Percentiles rank a stretch among this genome's conserved stretches.
phyloP scores from a whole-genome alignment of 176 grass and related monocot species.

The Alloteropsis semialata region DNA sequence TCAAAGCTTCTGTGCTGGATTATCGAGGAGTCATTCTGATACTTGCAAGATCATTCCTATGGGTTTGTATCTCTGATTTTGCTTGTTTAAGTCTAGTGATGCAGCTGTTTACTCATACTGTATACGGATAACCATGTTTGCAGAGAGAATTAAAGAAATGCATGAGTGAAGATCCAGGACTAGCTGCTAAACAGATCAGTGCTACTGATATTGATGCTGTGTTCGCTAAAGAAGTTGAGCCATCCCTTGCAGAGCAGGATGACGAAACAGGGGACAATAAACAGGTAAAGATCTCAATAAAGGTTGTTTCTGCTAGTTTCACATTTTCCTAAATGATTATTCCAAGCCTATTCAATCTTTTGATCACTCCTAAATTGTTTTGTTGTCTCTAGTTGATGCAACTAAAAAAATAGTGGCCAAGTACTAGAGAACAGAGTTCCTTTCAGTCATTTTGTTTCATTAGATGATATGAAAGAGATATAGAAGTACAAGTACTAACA shows the following conservation, averaged over 20 bases:
- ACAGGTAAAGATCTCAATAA: not conserved
- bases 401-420: not conserved
- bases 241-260: not conserved
- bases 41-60: constrained; percentile 25
- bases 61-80: constrained; percentile 25
- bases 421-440: not conserved
- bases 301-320: not conserved
- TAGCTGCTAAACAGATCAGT: not conserved
- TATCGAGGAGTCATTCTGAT: constrained; percentile 9
- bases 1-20: constrained; percentile 18
- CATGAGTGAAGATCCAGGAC: constrained; percentile 31
- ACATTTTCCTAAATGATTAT: not conserved
- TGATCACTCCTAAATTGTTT: not conserved
- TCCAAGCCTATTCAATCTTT: not conserved
- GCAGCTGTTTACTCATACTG: not conserved
- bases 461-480: not conserved
- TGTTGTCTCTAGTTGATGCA: not conserved
- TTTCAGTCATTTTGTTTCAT: not conserved
- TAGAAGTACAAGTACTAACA: not conserved
- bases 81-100: not conserved
- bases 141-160: constrained; percentile 33
- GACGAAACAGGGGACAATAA: not conserved
- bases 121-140: not conserved
- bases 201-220: constrained; percentile 32
- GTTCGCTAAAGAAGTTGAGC: not conserved